Evolutionary conservation across 768 basidiomycete species (phyloP).

Genomic region (Xerocomus potaroensis): DNA sequence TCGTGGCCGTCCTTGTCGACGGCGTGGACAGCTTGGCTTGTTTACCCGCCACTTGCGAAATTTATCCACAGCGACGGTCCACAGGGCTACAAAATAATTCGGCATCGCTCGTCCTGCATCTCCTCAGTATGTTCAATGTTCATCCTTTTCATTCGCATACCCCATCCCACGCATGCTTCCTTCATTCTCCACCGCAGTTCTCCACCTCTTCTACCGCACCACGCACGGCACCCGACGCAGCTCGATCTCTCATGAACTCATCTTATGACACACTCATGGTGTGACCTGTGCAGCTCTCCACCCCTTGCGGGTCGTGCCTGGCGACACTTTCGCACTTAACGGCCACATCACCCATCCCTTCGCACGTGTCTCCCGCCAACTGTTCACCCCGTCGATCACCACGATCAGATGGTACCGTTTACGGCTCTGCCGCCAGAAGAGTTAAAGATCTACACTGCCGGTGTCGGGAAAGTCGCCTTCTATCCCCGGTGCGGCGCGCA

Average conservation of each 20-base stretch:
- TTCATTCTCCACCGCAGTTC: no score
- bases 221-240: no score
- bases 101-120: neutral
- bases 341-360: no score
- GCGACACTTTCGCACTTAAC: no score
- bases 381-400: slow-evolving; percentile 28
- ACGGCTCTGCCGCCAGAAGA: slow-evolving; percentile 38
- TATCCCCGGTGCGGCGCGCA: slow-evolving; percentile 50
- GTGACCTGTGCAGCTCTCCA: no score
- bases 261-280: no score
- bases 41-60: slow-evolving; percentile 18
- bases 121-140: neutral
- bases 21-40: slow-evolving; percentile 25
- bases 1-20: slow-evolving; percentile 16
- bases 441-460: slow-evolving; percentile 32
- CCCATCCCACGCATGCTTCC: no score
- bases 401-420: slow-evolving; percentile 42
- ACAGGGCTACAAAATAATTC: slow-evolving; percentile 8
- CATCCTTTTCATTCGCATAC: neutral
- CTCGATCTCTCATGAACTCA: no score
- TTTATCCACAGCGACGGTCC: slow-evolving; percentile 12
- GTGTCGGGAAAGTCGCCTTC: slow-evolving; percentile 39
- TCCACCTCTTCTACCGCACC: no score
- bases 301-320: no score
- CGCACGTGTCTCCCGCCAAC: slow-evolving; percentile 12